Evolutionary conservation across 768 basidiomycete genomes (phyloP), one percentile per base, ranked within the genome.

Genomic region (Boletus patriciae): DNA sequence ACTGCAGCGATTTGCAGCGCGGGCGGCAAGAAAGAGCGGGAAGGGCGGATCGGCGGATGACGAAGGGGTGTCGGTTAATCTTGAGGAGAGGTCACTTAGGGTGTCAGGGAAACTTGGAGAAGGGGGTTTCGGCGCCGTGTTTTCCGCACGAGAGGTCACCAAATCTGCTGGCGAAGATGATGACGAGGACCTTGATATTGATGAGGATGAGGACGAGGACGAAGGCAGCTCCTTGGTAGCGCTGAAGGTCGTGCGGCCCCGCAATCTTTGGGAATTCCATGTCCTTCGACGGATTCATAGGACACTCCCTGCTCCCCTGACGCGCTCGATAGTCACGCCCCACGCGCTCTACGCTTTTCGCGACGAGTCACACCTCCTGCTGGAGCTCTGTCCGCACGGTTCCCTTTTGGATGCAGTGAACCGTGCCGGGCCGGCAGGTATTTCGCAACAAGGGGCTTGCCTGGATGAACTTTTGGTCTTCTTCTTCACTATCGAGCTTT

Each of bases 111-210:
- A 98, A 71, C 79, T 99, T 23, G 97, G 97, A 18, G 97, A 99
- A 74, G 97, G 97, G 6, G 93, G 95, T 0, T 99, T 96, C 64
- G 97, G 96, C 3, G 83, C 88, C 4, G 97, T 99, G n/a, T 99
- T 96, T 77, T 83, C 88, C 58, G 92, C 90, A 4, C 80, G 81
- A 53, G 81, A 86, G 66, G 50, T 77, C 66, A 55, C 62, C 19
- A 73, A 80, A 12, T 78, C 83, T 8, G 73, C 75, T 29, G 67
- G 59, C 19, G 69, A 74, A 51, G 70, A 72, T 1, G 77, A 78
- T 7, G 80, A 80, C 3, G 78, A 79, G 4, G 78, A 76, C 10
- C 72, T 76, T 1, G 76, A 76, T 27, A 72, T 79, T 3, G 74
- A 74, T 18, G 77, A 84, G 3, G 80, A 80, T 13, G 78, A 82